Conservation (phyloP, 1,139 yeast genomes). For the Suzukiozyma palmioleophila region DNA sequence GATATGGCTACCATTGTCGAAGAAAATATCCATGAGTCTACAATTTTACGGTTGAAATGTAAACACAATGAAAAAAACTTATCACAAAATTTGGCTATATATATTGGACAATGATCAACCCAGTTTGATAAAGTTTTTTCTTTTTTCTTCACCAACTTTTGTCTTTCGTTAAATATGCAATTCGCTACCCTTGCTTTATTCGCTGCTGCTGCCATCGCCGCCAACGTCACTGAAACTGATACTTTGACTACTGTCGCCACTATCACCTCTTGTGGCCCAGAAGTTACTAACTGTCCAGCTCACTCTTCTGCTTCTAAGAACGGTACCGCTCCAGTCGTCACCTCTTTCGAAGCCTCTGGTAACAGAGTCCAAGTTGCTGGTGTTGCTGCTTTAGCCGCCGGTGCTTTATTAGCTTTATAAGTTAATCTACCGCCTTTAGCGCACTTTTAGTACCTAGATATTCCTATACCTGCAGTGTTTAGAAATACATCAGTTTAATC, state of each 20-base stretch:
- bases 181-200: slow-evolving; percentile 18
- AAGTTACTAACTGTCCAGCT: slow-evolving; percentile 41
- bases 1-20: too few relatives aligned
- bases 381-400: slow-evolving; percentile 46
- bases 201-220: slow-evolving; percentile 31
- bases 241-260: slow-evolving; percentile 31
- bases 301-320: slow-evolving; percentile 13
- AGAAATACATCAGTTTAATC: background rate
- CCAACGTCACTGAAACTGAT: slow-evolving; percentile 31
- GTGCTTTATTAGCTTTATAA: slow-evolving; percentile 48
- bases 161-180: slow-evolving; percentile 19
- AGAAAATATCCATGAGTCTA: too few relatives aligned
- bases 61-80: too few relatives aligned
- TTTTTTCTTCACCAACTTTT: slow-evolving; percentile 13
- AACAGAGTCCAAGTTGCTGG: slow-evolving; percentile 34
- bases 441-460: background rate
- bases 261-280: slow-evolving; percentile 38
- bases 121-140: background rate
- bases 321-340: slow-evolving; percentile 29
- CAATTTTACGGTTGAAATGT: too few relatives aligned
- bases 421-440: slow-evolving; percentile 7
- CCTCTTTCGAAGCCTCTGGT: slow-evolving; percentile 32
- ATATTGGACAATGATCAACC: too few relatives aligned
- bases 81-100: too few relatives aligned
- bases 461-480: slow-evolving; percentile 1